Evolutionary conservation across 441 rosid genomes (phyloP).

Genomic region (Gossypium schwendimanii): DNA sequence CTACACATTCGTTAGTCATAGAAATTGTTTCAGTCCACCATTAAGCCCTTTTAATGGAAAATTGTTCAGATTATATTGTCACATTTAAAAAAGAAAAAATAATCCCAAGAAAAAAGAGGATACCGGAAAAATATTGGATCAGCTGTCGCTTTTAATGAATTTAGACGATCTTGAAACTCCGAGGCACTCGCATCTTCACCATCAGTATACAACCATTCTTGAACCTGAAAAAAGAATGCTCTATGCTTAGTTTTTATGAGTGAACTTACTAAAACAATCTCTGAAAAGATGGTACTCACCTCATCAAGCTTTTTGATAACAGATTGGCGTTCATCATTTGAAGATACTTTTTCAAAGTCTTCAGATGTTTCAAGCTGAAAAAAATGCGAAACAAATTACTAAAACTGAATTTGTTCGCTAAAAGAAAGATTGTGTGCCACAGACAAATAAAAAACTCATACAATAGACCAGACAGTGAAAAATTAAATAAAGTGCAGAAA

Average conservation of each 20-base stretch:
- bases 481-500: neutral
- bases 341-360: conserved; percentile 62
- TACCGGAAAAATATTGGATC: conserved; percentile 83
- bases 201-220: conserved; percentile 95
- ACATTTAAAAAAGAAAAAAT: neutral
- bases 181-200: conserved; percentile 87
- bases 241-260: conserved; percentile 3
- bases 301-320: conserved; percentile 86
- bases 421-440: neutral
- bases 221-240: conserved; percentile 45
- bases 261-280: neutral
- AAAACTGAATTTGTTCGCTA: neutral
- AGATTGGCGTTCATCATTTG: conserved; percentile 68
- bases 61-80: neutral
- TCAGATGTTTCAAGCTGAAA: conserved; percentile 77
- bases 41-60: neutral
- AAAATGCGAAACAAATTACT: neutral
- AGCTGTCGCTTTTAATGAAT: conserved; percentile 64
- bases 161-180: conserved; percentile 63
- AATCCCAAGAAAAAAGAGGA: conserved; percentile 6
- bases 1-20: conserved; percentile 29
- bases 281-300: conserved; percentile 31
- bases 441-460: neutral
- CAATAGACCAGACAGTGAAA: neutral
- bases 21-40: neutral